These are phyloP conservation scores for Dryas integrifolia DNA, from an alignment of 331 rosid species.

Conservation along the genomic window DNA sequence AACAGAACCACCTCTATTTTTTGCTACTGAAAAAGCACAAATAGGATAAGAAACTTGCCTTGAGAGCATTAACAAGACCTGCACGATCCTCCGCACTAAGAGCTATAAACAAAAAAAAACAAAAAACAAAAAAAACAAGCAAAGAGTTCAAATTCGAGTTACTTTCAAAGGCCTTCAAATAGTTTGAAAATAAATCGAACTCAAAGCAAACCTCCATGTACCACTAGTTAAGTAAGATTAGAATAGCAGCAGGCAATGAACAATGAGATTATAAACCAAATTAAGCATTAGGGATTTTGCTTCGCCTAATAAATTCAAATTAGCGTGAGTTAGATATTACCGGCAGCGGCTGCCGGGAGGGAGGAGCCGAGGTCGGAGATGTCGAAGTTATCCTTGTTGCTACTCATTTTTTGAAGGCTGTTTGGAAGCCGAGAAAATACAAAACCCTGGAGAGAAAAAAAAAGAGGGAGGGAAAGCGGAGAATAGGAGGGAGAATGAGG, in stretches of 20 bases:
- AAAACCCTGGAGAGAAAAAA: conserved; percentile 14
- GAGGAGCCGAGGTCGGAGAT: conserved; percentile 55
- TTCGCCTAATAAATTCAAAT: not conserved
- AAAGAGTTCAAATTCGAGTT: conserved; percentile 16
- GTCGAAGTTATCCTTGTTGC: conserved; percentile 33
- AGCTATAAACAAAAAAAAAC: conserved; percentile 38
- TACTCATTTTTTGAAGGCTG: conserved; percentile 34
- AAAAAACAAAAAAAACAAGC: conserved; percentile 15
- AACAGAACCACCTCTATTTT: not conserved
- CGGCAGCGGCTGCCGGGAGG: conserved; percentile 62
- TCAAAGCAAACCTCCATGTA: no score
- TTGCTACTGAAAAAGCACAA: not conserved
- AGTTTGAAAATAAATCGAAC: no score
- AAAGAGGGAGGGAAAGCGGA: conserved; percentile 24
- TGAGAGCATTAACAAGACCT: conserved; percentile 66
- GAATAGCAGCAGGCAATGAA: no score
- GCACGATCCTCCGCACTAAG: conserved; percentile 84
- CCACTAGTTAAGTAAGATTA: no score
- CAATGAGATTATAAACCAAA: not conserved
- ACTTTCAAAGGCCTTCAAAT: not conserved
- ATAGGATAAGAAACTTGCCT: conserved; percentile 36
- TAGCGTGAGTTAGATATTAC: conserved; percentile 22
- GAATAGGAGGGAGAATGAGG: conserved; percentile 16
- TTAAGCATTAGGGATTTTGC: not conserved
- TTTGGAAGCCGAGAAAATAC: conserved; percentile 28